Base-by-base conservation (phyloP, 306 rosid genomes). In the Betula pendula region DNA sequence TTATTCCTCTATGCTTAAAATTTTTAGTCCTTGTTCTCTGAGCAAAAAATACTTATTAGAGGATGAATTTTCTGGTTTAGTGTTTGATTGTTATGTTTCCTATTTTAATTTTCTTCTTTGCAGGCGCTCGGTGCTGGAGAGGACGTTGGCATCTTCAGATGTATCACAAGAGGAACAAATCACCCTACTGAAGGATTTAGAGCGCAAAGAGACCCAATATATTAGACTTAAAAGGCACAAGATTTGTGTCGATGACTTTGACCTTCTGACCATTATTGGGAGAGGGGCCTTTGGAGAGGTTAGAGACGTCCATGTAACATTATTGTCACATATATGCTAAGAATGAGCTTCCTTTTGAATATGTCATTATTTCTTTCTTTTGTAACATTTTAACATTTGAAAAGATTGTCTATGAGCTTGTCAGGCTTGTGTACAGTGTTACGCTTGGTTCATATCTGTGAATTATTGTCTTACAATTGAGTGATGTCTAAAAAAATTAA, bases 211-310 rank as follows among this genome's bases (percentile, higher is more conserved):
- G 87, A 94, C 98, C 0, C 89, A 92, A 67, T 94, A 76, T 81
- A 94, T 94, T 4, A 82, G 97, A 51, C 86, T 94, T 60, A 90
- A 90, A 85, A 87, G 98, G 80, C 90, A 94, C 85, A 94, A 89
- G 81, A 92, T 94, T 72, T 90, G 95, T 84, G 98, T 90, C 40
- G 90, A 89, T 35, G 97, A 94, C 85, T 94, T 94, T 75, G 90
- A 94, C 75, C 97, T 92, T 81, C 86, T 90, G 74, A 84, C 89
- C 77, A 92, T 94, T 45, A 92, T 94, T 68, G 98, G 98, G 76
- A 87, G 98, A 82, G 98, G 98, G 58, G 97, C 98, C 81, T 94
- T 92, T 72, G 98, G 92, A 78, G 98, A 94, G 97, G 98, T 94
- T 67, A 84, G 81, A 80, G 43, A 79, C 72, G 58, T 72, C 56